A percentile compares a stretch with the other conserved stretches of the same genome.
Conservation (phyloP, 805 yeast species). For the Candida nemodendra region DNA sequence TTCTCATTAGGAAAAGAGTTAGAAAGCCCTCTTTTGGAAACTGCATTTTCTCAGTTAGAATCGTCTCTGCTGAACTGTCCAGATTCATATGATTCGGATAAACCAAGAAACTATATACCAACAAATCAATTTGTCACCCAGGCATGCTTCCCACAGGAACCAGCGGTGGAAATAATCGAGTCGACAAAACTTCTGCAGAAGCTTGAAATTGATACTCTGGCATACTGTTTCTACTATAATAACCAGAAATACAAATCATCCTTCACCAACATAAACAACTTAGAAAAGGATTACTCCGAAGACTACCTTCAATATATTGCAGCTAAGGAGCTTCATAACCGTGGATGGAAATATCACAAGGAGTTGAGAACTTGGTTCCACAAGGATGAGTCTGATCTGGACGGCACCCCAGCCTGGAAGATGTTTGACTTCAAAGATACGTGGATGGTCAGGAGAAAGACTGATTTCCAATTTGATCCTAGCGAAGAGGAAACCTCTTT, state of each 20-base stretch:
- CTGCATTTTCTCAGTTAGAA: slow-evolving; percentile 62
- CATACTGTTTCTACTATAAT: slow-evolving; percentile 88
- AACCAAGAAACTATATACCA: slow-evolving; percentile 71
- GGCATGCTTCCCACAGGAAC: slow-evolving; percentile 85
- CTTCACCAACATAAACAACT: slow-evolving; percentile 22
- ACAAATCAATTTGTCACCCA: slow-evolving; percentile 86
- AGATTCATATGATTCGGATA: slow-evolving; percentile 87
- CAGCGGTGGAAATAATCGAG: slow-evolving; percentile 62
- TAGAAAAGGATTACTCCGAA: slow-evolving; percentile 33
- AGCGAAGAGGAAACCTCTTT: slow-evolving; percentile 32
- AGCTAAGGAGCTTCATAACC: slow-evolving; percentile 70
- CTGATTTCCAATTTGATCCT: slow-evolving; percentile 35
- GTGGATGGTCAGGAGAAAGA: slow-evolving; percentile 49
- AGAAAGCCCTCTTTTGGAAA: slow-evolving; percentile 41
- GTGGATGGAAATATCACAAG: slow-evolving; percentile 82
- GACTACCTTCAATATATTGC: slow-evolving; percentile 72
- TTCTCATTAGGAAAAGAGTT: slow-evolving; percentile 44
- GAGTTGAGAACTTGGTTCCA: slow-evolving; percentile 80
- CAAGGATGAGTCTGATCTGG: slow-evolving; percentile 52
- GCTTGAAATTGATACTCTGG: slow-evolving; percentile 82
- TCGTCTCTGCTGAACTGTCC: slow-evolving; percentile 86
- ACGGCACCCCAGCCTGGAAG: slow-evolving; percentile 52
- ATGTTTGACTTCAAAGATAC: slow-evolving; percentile 68
- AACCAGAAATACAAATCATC: slow-evolving; percentile 30
- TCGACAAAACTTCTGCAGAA: slow-evolving; percentile 61